Percentiles rank a stretch among this genome's conserved stretches.
These are phyloP conservation scores for Cyberlindnera amylophila DNA, from an alignment of 805 yeast species.

Conservation along the genomic window DNA sequence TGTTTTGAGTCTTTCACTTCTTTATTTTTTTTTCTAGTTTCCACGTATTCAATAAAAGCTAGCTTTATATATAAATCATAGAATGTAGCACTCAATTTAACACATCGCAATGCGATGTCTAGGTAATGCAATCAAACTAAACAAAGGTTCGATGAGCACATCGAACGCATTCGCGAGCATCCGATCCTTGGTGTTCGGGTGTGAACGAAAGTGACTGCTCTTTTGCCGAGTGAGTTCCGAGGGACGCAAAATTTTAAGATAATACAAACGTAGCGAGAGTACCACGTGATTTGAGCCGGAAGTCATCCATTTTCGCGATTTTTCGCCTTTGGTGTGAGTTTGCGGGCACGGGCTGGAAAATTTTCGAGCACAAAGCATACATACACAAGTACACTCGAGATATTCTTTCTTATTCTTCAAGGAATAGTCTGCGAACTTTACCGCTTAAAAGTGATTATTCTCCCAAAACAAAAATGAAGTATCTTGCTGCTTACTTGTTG, in stretches of 20 bases:
- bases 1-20: background rate
- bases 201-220: slow-evolving; percentile 11
- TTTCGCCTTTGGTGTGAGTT: too few relatives aligned
- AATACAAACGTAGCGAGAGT: too few relatives aligned
- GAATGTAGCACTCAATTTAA: too few relatives aligned
- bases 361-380: slow-evolving; percentile 9
- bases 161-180: slow-evolving; percentile 1
- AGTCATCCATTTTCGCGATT: background rate
- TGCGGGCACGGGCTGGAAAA: slow-evolving; percentile 11
- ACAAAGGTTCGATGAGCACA: slow-evolving; percentile 1
- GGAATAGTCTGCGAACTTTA: slow-evolving; percentile 71
- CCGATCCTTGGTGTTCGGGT: slow-evolving; percentile 10
- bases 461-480: slow-evolving; percentile 52
- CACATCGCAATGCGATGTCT: too few relatives aligned
- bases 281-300: background rate
- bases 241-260: too few relatives aligned
- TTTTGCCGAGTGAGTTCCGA: slow-evolving; percentile 1
- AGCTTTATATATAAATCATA: too few relatives aligned
- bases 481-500: slow-evolving; percentile 91
- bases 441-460: slow-evolving; percentile 82
- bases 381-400: background rate
- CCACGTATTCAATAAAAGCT: too few relatives aligned
- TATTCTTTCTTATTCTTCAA: slow-evolving; percentile 30
- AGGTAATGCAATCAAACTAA: too few relatives aligned
- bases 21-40: too few relatives aligned